phyloP scores from a whole-genome alignment of 495 filamentous ascomycete species.

The Tirmania nivea region DNA sequence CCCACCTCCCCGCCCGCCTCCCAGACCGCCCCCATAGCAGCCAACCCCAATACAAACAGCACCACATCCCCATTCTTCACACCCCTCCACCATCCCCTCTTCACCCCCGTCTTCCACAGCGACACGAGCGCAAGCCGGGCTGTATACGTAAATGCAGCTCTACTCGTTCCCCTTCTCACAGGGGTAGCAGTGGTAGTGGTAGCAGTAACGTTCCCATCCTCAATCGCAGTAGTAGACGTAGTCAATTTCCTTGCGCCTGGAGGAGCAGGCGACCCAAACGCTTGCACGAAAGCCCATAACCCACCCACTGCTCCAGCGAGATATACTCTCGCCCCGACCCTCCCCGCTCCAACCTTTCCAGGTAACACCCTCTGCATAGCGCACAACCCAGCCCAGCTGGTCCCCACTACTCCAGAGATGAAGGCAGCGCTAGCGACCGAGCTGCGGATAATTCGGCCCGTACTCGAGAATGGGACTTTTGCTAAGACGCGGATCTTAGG shows the following conservation, averaged over 20 bases:
- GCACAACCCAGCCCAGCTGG: slow-evolving; percentile 71
- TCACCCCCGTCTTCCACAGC: slow-evolving; percentile 75
- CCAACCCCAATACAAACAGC: slow-evolving; percentile 57
- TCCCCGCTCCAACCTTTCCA: slow-evolving; percentile 30
- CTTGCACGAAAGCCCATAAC: slow-evolving; percentile 54
- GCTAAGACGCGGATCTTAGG: slow-evolving; percentile 44
- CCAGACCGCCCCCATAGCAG: slow-evolving; percentile 21
- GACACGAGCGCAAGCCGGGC: slow-evolving; percentile 53
- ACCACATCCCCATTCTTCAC: slow-evolving; percentile 62
- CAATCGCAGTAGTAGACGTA: background rate
- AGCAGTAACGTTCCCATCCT: too few relatives aligned
- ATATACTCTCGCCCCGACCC: slow-evolving; percentile 73
- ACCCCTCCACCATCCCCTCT: slow-evolving; percentile 62
- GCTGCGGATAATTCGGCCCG: slow-evolving; percentile 37
- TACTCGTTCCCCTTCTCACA: slow-evolving; percentile 25
- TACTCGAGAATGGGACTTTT: slow-evolving; percentile 37
- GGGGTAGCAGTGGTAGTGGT: too few relatives aligned
- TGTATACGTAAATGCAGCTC: slow-evolving; percentile 46
- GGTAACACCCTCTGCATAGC: slow-evolving; percentile 64
- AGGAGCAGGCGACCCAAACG: slow-evolving; percentile 5
- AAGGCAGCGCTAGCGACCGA: slow-evolving; percentile 53
- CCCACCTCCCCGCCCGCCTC: background rate
- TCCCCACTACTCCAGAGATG: slow-evolving; percentile 54
- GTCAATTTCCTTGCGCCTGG: background rate
- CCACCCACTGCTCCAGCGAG: slow-evolving; percentile 69